These are phyloP conservation scores for Trichosanthes truncata DNA, from an alignment of 306 rosid genomes.

Conservation along the genomic window DNA sequence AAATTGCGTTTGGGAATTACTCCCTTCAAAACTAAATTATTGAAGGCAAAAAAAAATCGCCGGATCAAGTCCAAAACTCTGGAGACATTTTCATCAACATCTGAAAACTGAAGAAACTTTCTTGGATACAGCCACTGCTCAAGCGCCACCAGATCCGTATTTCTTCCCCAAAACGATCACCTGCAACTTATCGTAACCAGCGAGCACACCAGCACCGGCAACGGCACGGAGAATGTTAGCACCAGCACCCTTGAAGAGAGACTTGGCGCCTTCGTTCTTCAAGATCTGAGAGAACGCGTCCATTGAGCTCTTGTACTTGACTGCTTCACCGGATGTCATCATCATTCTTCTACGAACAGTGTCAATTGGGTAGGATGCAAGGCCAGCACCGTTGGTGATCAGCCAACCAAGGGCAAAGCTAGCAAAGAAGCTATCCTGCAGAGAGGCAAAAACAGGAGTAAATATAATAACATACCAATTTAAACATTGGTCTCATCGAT, in stretches of 20 bases:
- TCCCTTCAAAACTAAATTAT: conserved; percentile 60
- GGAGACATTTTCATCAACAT: conserved; percentile 72
- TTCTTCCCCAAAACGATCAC: conserved; percentile 69
- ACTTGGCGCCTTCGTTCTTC: conserved; percentile 81
- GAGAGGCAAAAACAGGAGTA: background rate
- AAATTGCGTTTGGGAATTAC: conserved; percentile 36
- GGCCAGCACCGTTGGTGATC: conserved; percentile 54
- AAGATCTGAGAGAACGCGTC: conserved; percentile 70
- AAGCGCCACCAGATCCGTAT: conserved; percentile 74
- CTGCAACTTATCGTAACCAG: conserved; percentile 90
- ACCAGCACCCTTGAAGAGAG: conserved; percentile 92
- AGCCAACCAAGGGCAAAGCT: conserved; percentile 81
- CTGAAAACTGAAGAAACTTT: conserved; percentile 24
- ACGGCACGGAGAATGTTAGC: conserved; percentile 88
- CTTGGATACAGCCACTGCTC: background rate
- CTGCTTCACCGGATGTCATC: conserved; percentile 98
- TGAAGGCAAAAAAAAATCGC: conserved; percentile 59
- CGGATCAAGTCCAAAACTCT: conserved; percentile 39
- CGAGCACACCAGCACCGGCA: conserved; percentile 96
- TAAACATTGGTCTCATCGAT: too few relatives aligned
- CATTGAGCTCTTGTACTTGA: conserved; percentile 71
- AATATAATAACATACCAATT: background rate
- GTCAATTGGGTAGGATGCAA: conserved; percentile 81
- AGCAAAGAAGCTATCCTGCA: conserved; percentile 78
- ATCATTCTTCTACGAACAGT: conserved; percentile 97